Percentiles rank a stretch among this genome's conserved stretches.
Conservation (phyloP, 2,329 filamentous ascomycete genomes). For the Knoxdaviesia proteae region DNA sequence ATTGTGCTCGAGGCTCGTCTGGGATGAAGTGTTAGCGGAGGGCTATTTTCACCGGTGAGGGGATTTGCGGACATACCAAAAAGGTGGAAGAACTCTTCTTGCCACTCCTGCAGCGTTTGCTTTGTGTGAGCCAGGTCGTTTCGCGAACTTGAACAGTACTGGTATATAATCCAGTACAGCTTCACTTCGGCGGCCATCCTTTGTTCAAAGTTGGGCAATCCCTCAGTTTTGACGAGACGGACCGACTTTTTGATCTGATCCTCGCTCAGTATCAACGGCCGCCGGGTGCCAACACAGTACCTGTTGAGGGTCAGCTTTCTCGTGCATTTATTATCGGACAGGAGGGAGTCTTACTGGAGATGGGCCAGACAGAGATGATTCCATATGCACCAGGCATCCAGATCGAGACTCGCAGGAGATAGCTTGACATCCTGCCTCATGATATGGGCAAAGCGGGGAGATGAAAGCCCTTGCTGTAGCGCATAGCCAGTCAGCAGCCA, state of each 20-base stretch:
- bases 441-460: constrained; percentile 6
- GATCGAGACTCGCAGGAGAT: background rate
- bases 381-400: constrained; percentile 9
- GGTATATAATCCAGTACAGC: constrained; percentile 11
- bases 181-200: constrained; percentile 11
- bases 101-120: constrained; percentile 7
- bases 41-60: background rate
- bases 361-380: constrained; percentile 11
- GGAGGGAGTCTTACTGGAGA: constrained; percentile 7
- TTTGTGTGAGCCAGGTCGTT: constrained; percentile 4
- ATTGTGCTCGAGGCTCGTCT: constrained; percentile 11
- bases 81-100: constrained; percentile 7
- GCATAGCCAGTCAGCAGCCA: constrained; percentile 11
- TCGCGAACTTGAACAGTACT: constrained; percentile 5
- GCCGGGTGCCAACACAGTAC: constrained; percentile 10
- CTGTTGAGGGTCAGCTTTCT: constrained; percentile 1
- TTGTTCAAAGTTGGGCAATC: constrained; percentile 8
- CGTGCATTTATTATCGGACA: background rate
- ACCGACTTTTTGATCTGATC: constrained; percentile 8
- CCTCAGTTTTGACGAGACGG: constrained; percentile 3
- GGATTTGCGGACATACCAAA: constrained; percentile 6
- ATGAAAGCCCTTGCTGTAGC: constrained; percentile 8
- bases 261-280: constrained; percentile 7
- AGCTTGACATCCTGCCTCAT: background rate
- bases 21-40: background rate